A percentile compares a stretch with the other conserved stretches of the same genome.
phyloP scores from a whole-genome alignment of 495 filamentous ascomycete genomes.

The Aspergillus funiculosus region DNA sequence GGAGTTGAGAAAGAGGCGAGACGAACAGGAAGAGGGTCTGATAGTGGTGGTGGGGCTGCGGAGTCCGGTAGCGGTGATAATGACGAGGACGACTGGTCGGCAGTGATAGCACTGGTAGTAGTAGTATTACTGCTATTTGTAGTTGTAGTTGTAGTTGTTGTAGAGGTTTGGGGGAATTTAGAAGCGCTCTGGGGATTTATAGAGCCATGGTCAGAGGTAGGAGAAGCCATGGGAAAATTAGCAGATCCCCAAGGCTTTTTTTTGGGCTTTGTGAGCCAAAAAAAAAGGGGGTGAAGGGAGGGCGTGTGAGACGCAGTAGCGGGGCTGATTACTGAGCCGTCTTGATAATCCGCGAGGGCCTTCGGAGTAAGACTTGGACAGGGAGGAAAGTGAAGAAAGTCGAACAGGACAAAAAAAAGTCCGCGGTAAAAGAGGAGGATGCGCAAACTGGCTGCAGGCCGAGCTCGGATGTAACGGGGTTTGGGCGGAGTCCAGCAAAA shows the following conservation, averaged over 20 bases:
- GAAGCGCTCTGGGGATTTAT: constrained; percentile 12
- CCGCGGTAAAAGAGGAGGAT: no score
- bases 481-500: constrained; percentile 11
- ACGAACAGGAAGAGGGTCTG: constrained; percentile 7
- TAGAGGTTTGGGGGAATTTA: constrained; percentile 1
- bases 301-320: constrained; percentile 14
- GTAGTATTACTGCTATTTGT: no score
- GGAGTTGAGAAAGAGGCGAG: constrained; percentile 10
- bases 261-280: no score
- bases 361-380: no score
- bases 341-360: no score
- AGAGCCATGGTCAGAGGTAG: constrained; percentile 12
- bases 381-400: constrained; percentile 3
- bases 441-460: constrained; percentile 7
- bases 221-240: constrained; percentile 21
- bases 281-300: not conserved
- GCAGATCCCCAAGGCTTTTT: no score
- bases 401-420: constrained; percentile 10
- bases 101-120: no score
- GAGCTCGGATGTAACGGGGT: constrained; percentile 35
- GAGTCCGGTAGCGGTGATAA: constrained; percentile 13
- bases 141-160: no score
- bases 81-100: constrained; percentile 11
- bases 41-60: constrained; percentile 19
- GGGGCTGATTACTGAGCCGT: no score